Conservation (phyloP, 2,329 filamentous ascomycete genomes). For the Decorospora gaudefroyi region DNA sequence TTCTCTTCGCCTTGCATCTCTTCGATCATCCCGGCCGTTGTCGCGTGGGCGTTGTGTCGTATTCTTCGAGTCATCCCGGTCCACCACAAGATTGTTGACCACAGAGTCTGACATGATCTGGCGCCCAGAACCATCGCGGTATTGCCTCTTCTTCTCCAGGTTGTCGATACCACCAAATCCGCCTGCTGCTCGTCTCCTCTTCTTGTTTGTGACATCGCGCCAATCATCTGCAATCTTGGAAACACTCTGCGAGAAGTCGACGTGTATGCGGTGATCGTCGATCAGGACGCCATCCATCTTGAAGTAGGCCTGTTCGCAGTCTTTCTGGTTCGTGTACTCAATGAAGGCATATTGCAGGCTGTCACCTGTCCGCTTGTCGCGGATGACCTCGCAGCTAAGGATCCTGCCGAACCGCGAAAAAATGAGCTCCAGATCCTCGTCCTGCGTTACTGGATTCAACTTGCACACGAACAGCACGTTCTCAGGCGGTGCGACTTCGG, state of each 20-base stretch:
- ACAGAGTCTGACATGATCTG: conserved; percentile 41
- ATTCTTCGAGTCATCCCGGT: conserved; percentile 26
- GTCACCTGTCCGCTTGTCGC: conserved; percentile 91
- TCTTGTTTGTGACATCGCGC: conserved; percentile 82
- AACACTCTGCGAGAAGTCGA: conserved; percentile 96
- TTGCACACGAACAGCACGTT: conserved; percentile 99
- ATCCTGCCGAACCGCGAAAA: conserved; percentile 97
- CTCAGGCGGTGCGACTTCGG: conserved; percentile 95
- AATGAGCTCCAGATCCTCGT: conserved; percentile 92
- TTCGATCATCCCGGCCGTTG: conserved; percentile 29
- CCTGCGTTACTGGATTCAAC: conserved; percentile 92
- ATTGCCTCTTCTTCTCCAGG: conserved; percentile 89
- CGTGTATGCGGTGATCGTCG: conserved; percentile 95
- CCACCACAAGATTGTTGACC: conserved; percentile 39
- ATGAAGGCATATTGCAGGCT: conserved; percentile 98
- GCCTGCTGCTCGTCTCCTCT: conserved; percentile 68
- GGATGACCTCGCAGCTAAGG: conserved; percentile 91
- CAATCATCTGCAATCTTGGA: conserved; percentile 85
- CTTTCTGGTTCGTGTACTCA: conserved; percentile 89
- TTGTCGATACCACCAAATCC: conserved; percentile 87
- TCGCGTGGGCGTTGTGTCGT: conserved; percentile 14
- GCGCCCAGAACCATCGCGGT: conserved; percentile 52
- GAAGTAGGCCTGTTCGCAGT: conserved; percentile 94
- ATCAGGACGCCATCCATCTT: conserved; percentile 99
- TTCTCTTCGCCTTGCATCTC: conserved; percentile 49